A percentile compares a stretch with the other conserved stretches of the same genome.
Conservation (phyloP, 345 rosid species). For the Microcos paniculata region DNA sequence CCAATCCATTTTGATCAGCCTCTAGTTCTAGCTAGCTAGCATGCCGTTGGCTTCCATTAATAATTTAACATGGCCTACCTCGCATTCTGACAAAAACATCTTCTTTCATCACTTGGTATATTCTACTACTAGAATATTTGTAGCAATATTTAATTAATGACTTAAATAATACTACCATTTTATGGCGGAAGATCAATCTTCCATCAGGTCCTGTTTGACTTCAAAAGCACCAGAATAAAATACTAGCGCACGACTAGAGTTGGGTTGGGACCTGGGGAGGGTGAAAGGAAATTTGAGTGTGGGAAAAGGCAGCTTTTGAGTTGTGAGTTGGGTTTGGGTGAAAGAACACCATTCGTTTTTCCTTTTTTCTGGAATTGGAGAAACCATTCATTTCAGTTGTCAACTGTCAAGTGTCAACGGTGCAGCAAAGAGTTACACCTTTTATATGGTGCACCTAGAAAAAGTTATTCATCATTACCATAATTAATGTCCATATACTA, state of each 20-base stretch:
- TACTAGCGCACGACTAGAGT: background rate
- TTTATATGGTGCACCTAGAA: no score
- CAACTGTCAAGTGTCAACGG: no score
- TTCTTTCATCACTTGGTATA: background rate
- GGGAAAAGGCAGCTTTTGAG: background rate
- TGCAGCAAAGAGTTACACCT: no score
- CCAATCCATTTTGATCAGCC: background rate
- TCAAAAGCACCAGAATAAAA: background rate
- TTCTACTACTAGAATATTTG: no score
- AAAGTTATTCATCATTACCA: no score
- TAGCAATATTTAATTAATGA: no score
- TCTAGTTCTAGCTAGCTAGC: background rate
- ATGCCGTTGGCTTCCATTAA: background rate
- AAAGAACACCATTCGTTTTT: background rate
- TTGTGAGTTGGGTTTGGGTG: background rate
- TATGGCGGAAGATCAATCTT: conserved; percentile 1
- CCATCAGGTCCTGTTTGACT: background rate
- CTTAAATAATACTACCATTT: no score
- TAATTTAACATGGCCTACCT: background rate
- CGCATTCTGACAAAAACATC: background rate
- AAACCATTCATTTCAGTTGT: no score
- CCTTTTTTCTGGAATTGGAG: no score
- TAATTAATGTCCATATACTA: no score
- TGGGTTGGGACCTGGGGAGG: no score
- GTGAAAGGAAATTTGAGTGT: background rate